phyloP scores from a whole-genome alignment of 352 stramenopile genomes.

The Aphanomyces stellatus region DNA sequence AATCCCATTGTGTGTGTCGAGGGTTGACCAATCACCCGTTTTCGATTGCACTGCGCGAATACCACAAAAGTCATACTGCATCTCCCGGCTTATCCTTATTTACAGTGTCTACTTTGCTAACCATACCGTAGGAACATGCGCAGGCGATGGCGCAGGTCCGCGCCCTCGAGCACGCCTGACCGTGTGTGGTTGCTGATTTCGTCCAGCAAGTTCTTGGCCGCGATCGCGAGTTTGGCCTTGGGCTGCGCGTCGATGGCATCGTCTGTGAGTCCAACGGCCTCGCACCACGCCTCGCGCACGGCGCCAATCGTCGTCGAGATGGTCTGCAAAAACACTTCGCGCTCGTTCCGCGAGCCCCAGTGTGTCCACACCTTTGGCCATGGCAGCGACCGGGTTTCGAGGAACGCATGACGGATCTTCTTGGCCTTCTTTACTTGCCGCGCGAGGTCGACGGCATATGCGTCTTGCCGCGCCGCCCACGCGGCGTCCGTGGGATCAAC shows the following conservation, averaged over 20 bases:
- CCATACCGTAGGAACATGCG: slow-evolving; percentile 18
- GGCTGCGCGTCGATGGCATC: slow-evolving; percentile 31
- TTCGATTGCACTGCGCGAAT: too few species aligned
- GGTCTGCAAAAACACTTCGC: slow-evolving; percentile 40
- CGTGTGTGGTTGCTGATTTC: background rate
- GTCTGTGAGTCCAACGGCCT: slow-evolving; percentile 56
- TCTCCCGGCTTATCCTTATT: background rate
- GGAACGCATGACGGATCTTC: slow-evolving; percentile 8
- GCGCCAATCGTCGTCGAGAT: slow-evolving; percentile 42
- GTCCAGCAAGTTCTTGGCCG: background rate
- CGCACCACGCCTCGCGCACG: slow-evolving; percentile 44
- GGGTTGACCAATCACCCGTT: too few species aligned
- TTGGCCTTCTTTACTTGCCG: slow-evolving; percentile 11
- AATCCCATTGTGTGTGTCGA: too few species aligned
- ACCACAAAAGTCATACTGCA: too few species aligned
- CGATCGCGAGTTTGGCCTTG: slow-evolving; percentile 3
- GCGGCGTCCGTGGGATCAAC: slow-evolving; percentile 48
- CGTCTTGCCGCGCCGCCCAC: slow-evolving; percentile 29
- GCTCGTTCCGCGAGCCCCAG: slow-evolving; percentile 33
- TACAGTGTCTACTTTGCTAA: background rate
- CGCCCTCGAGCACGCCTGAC: background rate
- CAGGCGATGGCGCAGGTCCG: slow-evolving; percentile 1
- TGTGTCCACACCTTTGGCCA: slow-evolving; percentile 33
- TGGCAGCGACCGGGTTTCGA: background rate
- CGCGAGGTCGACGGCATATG: slow-evolving; percentile 13